These are phyloP conservation scores for Phlebopus sp. DNA, from an alignment of 1,284 basidiomycete species.

Conservation along the genomic window DNA sequence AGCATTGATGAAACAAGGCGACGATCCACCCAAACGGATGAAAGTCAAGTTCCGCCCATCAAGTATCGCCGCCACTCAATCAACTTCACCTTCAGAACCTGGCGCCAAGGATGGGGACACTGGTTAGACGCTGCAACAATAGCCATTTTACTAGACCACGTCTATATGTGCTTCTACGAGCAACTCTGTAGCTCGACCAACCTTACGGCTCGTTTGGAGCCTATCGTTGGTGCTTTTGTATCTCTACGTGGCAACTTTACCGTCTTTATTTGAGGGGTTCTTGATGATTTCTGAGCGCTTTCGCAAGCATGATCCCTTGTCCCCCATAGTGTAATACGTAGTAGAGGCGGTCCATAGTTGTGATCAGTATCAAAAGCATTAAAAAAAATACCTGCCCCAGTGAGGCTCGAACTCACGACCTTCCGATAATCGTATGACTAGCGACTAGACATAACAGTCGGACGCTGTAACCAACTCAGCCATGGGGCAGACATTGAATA, in stretches of 20 bases:
- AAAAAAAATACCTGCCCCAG: slow-evolving; percentile 49
- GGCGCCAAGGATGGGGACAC: slow-evolving; percentile 74
- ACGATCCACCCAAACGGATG: slow-evolving; percentile 73
- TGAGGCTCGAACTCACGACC: slow-evolving; percentile 76
- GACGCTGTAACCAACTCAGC: slow-evolving; percentile 82
- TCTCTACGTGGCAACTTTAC: slow-evolving; percentile 2
- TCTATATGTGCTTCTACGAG: slow-evolving; percentile 1
- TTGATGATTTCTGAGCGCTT: too few species aligned
- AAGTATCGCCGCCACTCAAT: slow-evolving; percentile 30
- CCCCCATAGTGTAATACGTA: too few species aligned
- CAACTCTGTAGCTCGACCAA: not conserved
- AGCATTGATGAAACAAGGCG: slow-evolving; percentile 43
- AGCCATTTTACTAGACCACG: not conserved
- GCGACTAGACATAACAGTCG: slow-evolving; percentile 55
- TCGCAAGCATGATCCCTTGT: too few species aligned
- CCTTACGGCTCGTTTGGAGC: not conserved
- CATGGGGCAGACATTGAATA: slow-evolving; percentile 60
- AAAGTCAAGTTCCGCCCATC: slow-evolving; percentile 66
- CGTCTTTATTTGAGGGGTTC: too few species aligned
- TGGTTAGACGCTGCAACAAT: slow-evolving; percentile 40
- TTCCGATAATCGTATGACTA: slow-evolving; percentile 47
- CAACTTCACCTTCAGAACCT: slow-evolving; percentile 54
- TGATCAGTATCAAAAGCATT: too few species aligned
- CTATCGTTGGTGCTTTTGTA: slow-evolving; percentile 11
- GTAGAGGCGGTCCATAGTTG: too few species aligned